Conservation (phyloP, 2,329 filamentous ascomycete species). For the Lasiodiplodia theobromae region DNA sequence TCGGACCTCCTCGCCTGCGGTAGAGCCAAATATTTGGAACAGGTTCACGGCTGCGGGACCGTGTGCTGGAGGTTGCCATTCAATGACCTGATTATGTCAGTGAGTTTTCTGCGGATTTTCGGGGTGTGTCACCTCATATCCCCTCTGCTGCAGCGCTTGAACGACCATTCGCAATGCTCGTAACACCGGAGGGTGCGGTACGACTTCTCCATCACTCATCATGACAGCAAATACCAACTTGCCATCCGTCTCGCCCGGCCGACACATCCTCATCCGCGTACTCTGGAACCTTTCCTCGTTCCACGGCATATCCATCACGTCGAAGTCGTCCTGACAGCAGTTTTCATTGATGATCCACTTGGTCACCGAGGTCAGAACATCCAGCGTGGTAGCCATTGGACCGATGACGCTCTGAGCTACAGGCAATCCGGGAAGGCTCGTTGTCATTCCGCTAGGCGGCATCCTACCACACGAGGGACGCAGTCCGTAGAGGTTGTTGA, state of each 20-base stretch:
- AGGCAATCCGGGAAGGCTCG: slow-evolving; percentile 33
- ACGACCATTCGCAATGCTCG: slow-evolving; percentile 29
- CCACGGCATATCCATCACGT: slow-evolving; percentile 57
- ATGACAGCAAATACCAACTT: slow-evolving; percentile 34
- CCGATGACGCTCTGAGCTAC: slow-evolving; percentile 31
- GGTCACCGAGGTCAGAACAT: slow-evolving; percentile 10
- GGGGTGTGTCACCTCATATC: not conserved
- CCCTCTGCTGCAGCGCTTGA: not conserved
- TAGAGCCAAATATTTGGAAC: slow-evolving; percentile 26
- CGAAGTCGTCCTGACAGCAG: slow-evolving; percentile 44
- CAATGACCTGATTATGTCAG: not conserved
- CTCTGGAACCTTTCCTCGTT: slow-evolving; percentile 33
- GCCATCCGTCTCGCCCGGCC: slow-evolving; percentile 24
- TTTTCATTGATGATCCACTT: slow-evolving; percentile 29
- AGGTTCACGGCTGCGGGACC: slow-evolving; percentile 32
- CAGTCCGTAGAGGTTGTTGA: slow-evolving; percentile 33
- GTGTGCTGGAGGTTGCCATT: slow-evolving; percentile 33
- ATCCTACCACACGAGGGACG: slow-evolving; percentile 31
- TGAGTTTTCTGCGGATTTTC: accelerated
- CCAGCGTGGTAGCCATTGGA: slow-evolving; percentile 29
- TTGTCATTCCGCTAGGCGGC: slow-evolving; percentile 31
- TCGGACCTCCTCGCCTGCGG: slow-evolving; percentile 2
- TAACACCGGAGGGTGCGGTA: slow-evolving; percentile 31
- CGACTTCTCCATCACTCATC: slow-evolving; percentile 20
- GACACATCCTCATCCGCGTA: not conserved